Base-by-base conservation (phyloP, 768 basidiomycete species). In the Cubamyces lactineus region DNA sequence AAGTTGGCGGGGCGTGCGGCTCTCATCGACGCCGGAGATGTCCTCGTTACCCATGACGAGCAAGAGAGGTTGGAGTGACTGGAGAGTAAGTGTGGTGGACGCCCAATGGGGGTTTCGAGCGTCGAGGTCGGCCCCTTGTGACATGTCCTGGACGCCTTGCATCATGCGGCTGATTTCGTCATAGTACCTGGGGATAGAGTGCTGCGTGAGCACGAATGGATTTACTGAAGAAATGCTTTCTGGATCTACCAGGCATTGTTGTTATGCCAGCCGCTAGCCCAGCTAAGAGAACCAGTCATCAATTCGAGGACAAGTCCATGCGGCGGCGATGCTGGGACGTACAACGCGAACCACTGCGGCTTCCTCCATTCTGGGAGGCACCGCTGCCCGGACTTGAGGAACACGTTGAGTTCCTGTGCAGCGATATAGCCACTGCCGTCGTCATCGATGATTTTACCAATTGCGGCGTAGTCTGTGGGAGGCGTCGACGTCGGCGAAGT, bases 281-380 rank as follows among this genome's bases (percentile, higher is more conserved):
- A 63, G 24, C 62, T 63, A 23, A 3, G 16, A 41, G 7, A 24
- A 12, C 12, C 24, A 3, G 23, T 24, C 28, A 16, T n/a, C 1
- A 13, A 12, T 8, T 15, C 28, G 7, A 28, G 28, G 19, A 15
- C 13, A 1, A 17, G 45, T 2, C 6, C 9, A n/a, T 11, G 34
- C 34, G 9, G 34, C 34, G 9, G 34, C 5, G 5, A 34, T 11
- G 9, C 3, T 28, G 28, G 9, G 6, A 61, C 61, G 43, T 15
- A 63, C 62, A 63, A 63, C 2, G 62, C 57, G 13, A 63, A 58
- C 62, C 57, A 63, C 40, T 63, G 21, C 2, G 62, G 51, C 13
- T 34, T 58, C 3, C 39, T 53, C 62, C 62, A 63, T 2, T 26
- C 19, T 7, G 38, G 7, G n/a, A 53, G 41, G 17, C 57, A 42